Evolutionary conservation across 108 stramenopile genomes (phyloP), one percentile per base, ranked within the genome.

Genomic region (Thalassiosira profunda): DNA sequence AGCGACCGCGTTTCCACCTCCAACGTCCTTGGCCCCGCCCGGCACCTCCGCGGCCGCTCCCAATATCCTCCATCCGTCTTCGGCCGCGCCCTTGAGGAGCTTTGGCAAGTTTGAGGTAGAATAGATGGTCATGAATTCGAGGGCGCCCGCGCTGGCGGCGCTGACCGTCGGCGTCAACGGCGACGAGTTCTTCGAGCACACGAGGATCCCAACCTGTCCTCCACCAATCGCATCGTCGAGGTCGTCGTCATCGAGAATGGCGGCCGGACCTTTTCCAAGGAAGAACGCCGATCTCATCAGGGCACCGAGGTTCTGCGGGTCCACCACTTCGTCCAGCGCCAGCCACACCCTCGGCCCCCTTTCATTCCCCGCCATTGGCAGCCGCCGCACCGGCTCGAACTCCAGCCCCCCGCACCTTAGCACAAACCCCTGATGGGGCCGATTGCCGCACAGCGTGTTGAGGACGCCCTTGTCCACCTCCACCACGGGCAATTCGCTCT

Each of bases 241-340:
- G 33, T 33, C 48, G 8, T 51, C 61, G 15, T 53, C 60, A 21
- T 62, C 70, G 6, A 43, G 34, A 44, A 63, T 60, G 44, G 47
- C 48, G 17, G 58, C 73, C 24, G 38, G 28, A 17, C 73, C 74
- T 5, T 63, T 62, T 30, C 94, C 94, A 56, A 97, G 74, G 75
- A 97, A 97, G 52, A 82, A 84, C 1, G 84, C 84, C 12, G 91
- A 87, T 24, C 97, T 82, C 28, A 96, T 26, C 46, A 97, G 56
- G 1, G 93, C 90, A n/a, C 90, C 90, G n/a, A 97, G 69, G 65
- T 97, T 97, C 60, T 96, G 94, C 25, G 97, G 97, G 76, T 97
- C 97, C 7, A 89, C 89, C 10, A 97, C 92, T 70, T 95, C 93
- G 70, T 97, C 97, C 48, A 97, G 62, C 5, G 87, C 93, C 51